Evolutionary conservation across 768 basidiomycete genomes (phyloP), one percentile per base, ranked within the genome.

Genomic region (Pisolithus albus): DNA sequence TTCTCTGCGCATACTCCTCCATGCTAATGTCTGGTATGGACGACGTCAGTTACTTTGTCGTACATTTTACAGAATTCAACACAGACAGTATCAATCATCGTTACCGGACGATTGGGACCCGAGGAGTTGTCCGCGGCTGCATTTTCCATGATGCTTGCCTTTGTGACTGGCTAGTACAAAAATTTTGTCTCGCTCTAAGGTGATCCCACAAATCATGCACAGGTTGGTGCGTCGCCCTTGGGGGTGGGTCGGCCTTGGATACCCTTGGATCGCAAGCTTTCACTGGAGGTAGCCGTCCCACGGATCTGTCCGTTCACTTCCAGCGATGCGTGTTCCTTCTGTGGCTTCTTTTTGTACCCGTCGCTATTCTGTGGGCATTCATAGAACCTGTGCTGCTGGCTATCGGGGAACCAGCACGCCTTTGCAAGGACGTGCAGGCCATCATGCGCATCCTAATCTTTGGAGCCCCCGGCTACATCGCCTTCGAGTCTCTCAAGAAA

Each of bases 221-320:
- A 88, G 86, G 86, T 38, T 88, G 86, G 84, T 81, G 80, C 60
- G 74, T 88, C 50, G 86, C 85, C 10, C 74, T 88, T 18, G 86
- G 86, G 13, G 86, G 86, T n/a, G 83, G 85, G 0, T 86, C 85
- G 3, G 85, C 84, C 7, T 73, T 88, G 34, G 86, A 88, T 62
- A 89, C 88, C 0, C 72, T 88, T 50, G 86, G 86, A 38, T 88
- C 87, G 1, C 84, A 86, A 59, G 79, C 87, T 1, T 90, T 82
- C 67, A 88, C 85, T 11, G 83, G 83, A 23, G 78, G 82, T 32
- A 69, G 59, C 52, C 72, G 63, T 46, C 72, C 75, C n/a, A 78
- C 82, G 7, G 84, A 85, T 58, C 72, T 90, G 8, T 84, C 85
- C 4, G 61, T 88, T 18, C 82, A 88, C 57, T 72, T 88, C 32